Base-by-base conservation (phyloP, 495 filamentous ascomycete genomes). In the Xylaria cubensis region DNA sequence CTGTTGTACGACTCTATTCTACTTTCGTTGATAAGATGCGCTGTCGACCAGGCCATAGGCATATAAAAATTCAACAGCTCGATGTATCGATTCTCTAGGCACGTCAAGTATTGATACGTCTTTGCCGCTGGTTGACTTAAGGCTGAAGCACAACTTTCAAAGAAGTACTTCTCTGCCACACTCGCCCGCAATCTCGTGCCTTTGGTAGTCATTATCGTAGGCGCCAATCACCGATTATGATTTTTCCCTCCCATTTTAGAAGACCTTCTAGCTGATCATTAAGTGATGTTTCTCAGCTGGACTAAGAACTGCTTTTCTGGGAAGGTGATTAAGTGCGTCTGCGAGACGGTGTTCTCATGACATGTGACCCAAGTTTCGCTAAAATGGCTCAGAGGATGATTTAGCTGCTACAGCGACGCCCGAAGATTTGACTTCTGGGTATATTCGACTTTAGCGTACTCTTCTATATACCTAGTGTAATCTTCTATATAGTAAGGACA, bases 31-130 rank as follows among this genome's bases (percentile, higher is more conserved):
- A 64, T n/a, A 48, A n/a, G 24, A 32, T n/a, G 9, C n/a, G 15
- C 19, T 46, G n/a, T 26, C 48, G 12, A 64, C 13, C 12, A 2
- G 6, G 62, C 4, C 34, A 48, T 34, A 34, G 42, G 62, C 10
- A 19, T 75, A 66, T 59, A 81, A 63, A 81, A 80, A 64, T 73
- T 59, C 15, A 74, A 67, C 44, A 75, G 66, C 50, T 75, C 72
- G 41, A 79, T 79, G 70, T 77, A 42, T 59, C 42, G 42, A 17
- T 82, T 75, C 75, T 80, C 77, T 64, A 34, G 70, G 46, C 62
- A 48, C 10, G 55, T 71, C 34, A 13, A 2, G n/a, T 71, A 75
- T 15, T 82, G 19, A 29, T 29, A 2, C 26, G 26, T 29, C 26
- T 29, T 29, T 29, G 26, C 26, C 26, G 26, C 26, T 29, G 26